Conservation (phyloP, 176 grass and related monocot species). For the Lolium multiflorum region DNA sequence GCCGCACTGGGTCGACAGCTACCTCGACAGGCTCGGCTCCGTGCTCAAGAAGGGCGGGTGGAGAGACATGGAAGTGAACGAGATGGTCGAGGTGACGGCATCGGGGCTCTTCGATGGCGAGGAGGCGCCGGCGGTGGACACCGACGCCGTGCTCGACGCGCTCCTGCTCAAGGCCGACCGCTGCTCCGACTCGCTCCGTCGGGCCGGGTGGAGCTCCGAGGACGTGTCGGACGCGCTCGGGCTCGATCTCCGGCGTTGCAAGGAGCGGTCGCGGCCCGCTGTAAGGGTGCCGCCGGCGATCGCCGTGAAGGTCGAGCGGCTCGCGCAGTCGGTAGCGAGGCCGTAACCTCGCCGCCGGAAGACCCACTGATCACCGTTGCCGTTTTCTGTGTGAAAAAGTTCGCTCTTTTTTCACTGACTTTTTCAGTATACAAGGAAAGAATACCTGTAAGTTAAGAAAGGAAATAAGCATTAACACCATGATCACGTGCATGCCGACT, state of each 20-base stretch:
- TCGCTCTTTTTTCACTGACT: constrained; percentile 37
- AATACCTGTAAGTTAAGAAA: constrained; percentile 58
- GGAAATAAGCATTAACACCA: constrained; percentile 45
- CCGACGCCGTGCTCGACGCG: constrained; percentile 72
- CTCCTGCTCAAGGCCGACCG: constrained; percentile 74
- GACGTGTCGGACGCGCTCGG: constrained; percentile 88
- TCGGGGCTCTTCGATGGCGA: constrained; percentile 76
- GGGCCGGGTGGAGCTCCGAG: constrained; percentile 88
- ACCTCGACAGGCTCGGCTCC: constrained; percentile 78
- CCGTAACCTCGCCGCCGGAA: constrained; percentile 30
- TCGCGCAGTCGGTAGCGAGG: constrained; percentile 55
- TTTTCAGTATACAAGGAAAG: constrained; percentile 57
- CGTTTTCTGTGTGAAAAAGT: constrained; percentile 30
- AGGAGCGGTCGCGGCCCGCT: constrained; percentile 5
- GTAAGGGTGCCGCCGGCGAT: constrained; percentile 73
- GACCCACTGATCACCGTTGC: background rate
- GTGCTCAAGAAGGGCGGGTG: constrained; percentile 82
- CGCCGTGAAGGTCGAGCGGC: constrained; percentile 69
- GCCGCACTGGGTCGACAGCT: constrained; percentile 80
- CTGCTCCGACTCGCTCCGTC: constrained; percentile 82
- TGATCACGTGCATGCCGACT: background rate
- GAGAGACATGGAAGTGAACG: constrained; percentile 79
- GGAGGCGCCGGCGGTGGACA: constrained; percentile 22
- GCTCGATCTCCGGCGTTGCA: constrained; percentile 51
- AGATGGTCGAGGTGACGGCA: constrained; percentile 70